phyloP scores from a whole-genome alignment of 179 eudicot genomes.

The Drosera spatulata region DNA sequence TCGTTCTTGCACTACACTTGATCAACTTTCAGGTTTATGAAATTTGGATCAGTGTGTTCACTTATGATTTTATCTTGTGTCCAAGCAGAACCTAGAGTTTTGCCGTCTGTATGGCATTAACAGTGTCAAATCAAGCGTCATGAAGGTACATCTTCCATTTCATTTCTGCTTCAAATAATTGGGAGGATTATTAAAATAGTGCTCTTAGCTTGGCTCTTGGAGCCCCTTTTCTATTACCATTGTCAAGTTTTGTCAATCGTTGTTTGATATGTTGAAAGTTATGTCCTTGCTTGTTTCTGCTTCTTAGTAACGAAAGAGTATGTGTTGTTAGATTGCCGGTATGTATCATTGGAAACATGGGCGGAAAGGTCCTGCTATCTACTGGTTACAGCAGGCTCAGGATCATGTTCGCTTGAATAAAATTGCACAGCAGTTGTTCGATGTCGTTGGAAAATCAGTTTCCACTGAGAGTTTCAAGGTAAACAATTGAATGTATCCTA shows the following conservation, averaged over 20 bases:
- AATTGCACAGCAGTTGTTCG: slow-evolving; percentile 80
- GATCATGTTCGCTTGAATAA: slow-evolving; percentile 78
- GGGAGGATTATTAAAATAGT: too few species aligned
- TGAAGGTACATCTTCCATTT: slow-evolving; percentile 51
- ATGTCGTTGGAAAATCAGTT: slow-evolving; percentile 87
- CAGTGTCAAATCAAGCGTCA: slow-evolving; percentile 46
- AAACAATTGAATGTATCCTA: slow-evolving; percentile 4
- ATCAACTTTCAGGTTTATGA: neutral
- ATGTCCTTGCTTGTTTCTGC: neutral
- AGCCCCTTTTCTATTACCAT: too few species aligned
- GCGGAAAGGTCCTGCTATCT: slow-evolving; percentile 82
- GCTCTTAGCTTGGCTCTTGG: too few species aligned
- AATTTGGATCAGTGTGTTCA: neutral
- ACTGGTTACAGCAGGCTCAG: slow-evolving; percentile 96
- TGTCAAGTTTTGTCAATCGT: too few species aligned
- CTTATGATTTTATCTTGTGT: slow-evolving; percentile 10
- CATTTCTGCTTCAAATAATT: neutral
- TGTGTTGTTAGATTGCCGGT: slow-evolving; percentile 63
- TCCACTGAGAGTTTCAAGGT: slow-evolving; percentile 92
- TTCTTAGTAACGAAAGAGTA: too few species aligned
- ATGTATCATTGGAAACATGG: slow-evolving; percentile 98
- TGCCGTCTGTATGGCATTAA: slow-evolving; percentile 87
- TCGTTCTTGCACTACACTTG: slow-evolving; percentile 2
- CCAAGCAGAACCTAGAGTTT: slow-evolving; percentile 71
- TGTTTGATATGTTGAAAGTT: too few species aligned